Evolutionary conservation across 208 protist genomes (phyloP).

Genomic region (Perkinsela sp.): DNA sequence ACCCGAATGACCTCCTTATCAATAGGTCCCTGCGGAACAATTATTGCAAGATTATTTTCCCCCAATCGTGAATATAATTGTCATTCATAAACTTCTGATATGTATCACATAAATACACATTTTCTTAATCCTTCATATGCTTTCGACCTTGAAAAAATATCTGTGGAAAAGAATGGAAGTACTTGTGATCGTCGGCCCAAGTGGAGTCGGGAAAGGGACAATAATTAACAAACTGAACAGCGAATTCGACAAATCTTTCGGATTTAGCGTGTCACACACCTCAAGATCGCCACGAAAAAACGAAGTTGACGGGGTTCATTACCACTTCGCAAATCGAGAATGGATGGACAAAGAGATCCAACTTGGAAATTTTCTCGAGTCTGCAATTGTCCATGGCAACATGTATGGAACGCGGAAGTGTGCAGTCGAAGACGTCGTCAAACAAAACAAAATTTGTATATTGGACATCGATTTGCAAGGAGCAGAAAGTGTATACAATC

Average conservation of each 20-base stretch:
- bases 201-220: conserved; percentile 69
- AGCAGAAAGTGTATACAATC: conserved; percentile 14
- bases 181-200: conserved; percentile 61
- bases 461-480: conserved; percentile 73
- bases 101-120: no score
- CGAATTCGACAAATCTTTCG: conserved; percentile 29
- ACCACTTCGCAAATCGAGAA: conserved; percentile 48
- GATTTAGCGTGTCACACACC: conserved; percentile 71
- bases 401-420: conserved; percentile 69
- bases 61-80: no score
- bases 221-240: conserved; percentile 41
- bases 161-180: conserved; percentile 11
- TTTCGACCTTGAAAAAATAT: not conserved
- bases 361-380: conserved; percentile 54
- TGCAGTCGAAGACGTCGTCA: conserved; percentile 31
- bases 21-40: no score
- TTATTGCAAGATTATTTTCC: no score
- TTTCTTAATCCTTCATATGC: no score
- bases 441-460: conserved; percentile 31
- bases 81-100: no score
- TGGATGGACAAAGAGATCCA: conserved; percentile 25
- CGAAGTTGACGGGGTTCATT: conserved; percentile 59
- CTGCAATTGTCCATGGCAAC: conserved; percentile 71
- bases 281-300: conserved; percentile 42
- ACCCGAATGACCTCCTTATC: no score